These are phyloP conservation scores for Podochytrium sp. DNA, from an alignment of 192 early-diverging fungal genomes.

Conservation along the genomic window DNA sequence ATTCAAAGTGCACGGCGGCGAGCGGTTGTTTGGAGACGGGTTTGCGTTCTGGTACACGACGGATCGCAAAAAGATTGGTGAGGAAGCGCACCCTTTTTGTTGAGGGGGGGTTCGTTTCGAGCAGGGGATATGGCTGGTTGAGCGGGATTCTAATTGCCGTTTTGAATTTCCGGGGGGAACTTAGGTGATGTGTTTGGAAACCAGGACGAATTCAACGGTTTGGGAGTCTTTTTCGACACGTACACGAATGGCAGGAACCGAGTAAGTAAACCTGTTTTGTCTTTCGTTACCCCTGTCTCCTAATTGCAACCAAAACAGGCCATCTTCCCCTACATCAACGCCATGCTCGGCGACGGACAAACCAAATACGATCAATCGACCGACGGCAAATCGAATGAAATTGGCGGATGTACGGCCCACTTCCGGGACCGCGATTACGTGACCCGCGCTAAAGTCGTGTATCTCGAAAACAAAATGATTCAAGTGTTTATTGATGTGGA, in stretches of 20 bases:
- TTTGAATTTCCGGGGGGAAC: constrained; percentile 1
- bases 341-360: constrained; percentile 91
- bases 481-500: constrained; percentile 57
- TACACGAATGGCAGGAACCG: constrained; percentile 81
- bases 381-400: constrained; percentile 76
- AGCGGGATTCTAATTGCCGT: too few species aligned
- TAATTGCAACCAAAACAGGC: constrained; percentile 38
- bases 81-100: background rate
- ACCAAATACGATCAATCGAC: constrained; percentile 82
- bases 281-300: background rate
- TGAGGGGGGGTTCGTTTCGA: constrained; percentile 15
- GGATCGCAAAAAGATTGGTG: constrained; percentile 55
- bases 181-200: constrained; percentile 91
- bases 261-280: constrained; percentile 28
- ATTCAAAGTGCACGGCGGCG: constrained; percentile 82
- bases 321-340: constrained; percentile 87
- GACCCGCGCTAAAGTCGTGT: constrained; percentile 73
- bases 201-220: constrained; percentile 82
- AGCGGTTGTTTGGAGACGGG: constrained; percentile 89
- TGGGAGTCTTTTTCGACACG: constrained; percentile 97
- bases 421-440: constrained; percentile 71
- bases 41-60: constrained; percentile 94
- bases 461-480: constrained; percentile 67
- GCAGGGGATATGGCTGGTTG: background rate
- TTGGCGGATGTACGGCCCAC: constrained; percentile 62